These are phyloP conservation scores for Selenicereus undatus DNA, from an alignment of 148 eudicot genomes.

Conservation along the genomic window DNA sequence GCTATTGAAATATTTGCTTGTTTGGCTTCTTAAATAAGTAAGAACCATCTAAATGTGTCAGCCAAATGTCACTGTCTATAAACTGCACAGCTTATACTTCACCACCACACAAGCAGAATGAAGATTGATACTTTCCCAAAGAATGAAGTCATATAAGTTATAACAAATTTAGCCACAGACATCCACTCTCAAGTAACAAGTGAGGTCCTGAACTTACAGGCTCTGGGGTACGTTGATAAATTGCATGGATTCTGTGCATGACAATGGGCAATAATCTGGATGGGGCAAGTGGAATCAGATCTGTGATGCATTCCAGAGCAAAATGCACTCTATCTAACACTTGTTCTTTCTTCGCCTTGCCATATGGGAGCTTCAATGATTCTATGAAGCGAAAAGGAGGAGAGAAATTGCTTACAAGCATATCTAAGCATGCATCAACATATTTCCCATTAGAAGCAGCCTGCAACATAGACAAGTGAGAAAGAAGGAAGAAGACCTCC, in stretches of 20 bases:
- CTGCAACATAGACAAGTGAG: slow-evolving; percentile 36
- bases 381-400: slow-evolving; percentile 52
- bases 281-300: slow-evolving; percentile 77
- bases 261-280: slow-evolving; percentile 51
- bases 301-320: slow-evolving; percentile 60
- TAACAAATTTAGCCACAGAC: not conserved
- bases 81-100: not conserved
- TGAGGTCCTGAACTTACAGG: slow-evolving; percentile 43
- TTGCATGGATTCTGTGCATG: slow-evolving; percentile 48
- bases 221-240: slow-evolving; percentile 24
- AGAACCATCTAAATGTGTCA: not conserved
- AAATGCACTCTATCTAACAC: slow-evolving; percentile 73
- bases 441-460: slow-evolving; percentile 72
- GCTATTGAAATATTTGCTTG: not conserved
- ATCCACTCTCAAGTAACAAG: slow-evolving; percentile 1
- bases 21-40: not conserved
- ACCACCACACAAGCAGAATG: not conserved
- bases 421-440: slow-evolving; percentile 73
- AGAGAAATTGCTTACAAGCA: slow-evolving; percentile 79
- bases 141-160: not conserved
- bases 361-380: slow-evolving; percentile 47
- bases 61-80: not conserved
- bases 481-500: slow-evolving; percentile 7
- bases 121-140: not conserved
- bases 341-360: slow-evolving; percentile 57